A percentile compares a stretch with the other conserved stretches of the same genome.
Evolutionary conservation across 2,329 filamentous ascomycete genomes (phyloP).

Genomic region (Fusarium sp.): DNA sequence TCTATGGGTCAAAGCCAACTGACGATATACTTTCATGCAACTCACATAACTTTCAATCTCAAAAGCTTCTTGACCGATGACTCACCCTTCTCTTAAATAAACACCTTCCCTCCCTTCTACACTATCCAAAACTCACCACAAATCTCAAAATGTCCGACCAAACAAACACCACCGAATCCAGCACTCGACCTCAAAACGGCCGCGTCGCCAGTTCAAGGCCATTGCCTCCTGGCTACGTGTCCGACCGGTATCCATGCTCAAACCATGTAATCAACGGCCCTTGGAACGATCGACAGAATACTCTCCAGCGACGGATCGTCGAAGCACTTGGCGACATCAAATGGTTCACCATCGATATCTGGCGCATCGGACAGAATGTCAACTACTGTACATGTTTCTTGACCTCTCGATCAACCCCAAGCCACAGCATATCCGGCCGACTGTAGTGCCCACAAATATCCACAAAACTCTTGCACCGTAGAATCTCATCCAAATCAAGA

Average conservation of each 20-base stretch:
- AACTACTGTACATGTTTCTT: neutral
- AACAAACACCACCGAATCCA: neutral
- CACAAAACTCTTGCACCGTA: constrained; percentile 50
- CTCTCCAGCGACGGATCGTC: neutral
- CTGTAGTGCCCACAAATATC: constrained; percentile 47
- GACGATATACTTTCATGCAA: neutral
- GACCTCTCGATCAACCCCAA: constrained; percentile 24
- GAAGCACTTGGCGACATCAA: neutral
- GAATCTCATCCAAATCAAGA: constrained; percentile 53
- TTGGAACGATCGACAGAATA: no score
- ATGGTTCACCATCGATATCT: neutral
- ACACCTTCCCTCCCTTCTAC: neutral
- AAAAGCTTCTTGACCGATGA: neutral
- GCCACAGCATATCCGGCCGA: constrained; percentile 49
- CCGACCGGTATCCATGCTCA: no score
- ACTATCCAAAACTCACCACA: neutral
- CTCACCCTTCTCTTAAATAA: neutral
- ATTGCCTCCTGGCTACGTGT: neutral
- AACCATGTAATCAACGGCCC: no score
- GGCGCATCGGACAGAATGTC: neutral
- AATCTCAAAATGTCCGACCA: neutral
- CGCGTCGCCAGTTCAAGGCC: neutral
- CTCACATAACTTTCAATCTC: neutral
- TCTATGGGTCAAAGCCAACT: neutral
- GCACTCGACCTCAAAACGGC: no score